These are phyloP conservation scores for Ustilago loliicola DNA, from an alignment of 1,284 basidiomycete genomes.

Conservation along the genomic window DNA sequence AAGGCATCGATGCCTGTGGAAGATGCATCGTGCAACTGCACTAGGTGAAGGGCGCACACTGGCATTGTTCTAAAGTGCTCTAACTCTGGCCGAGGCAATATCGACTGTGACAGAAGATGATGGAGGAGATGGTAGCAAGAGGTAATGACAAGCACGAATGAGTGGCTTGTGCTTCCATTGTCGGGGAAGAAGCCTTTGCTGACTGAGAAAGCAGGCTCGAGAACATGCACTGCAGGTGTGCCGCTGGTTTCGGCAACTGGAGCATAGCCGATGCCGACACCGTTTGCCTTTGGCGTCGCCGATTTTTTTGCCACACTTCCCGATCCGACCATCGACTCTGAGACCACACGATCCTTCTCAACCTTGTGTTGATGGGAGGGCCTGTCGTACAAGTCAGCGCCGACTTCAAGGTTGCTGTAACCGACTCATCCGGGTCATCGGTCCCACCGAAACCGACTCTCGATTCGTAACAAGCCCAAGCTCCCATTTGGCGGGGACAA, in stretches of 20 bases:
- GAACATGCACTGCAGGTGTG: neutral
- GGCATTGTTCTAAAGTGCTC: conserved; percentile 18
- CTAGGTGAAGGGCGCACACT: conserved; percentile 39
- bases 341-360: too few relatives aligned
- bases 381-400: too few relatives aligned
- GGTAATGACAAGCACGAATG: too few relatives aligned
- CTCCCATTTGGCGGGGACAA: neutral
- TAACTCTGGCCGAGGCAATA: neutral
- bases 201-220: neutral
- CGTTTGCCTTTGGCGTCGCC: neutral
- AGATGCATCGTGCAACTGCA: conserved; percentile 29
- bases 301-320: neutral
- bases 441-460: neutral
- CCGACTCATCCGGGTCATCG: too few relatives aligned
- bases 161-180: conserved; percentile 2
- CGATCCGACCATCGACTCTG: conserved; percentile 12
- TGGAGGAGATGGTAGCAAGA: neutral
- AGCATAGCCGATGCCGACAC: conserved; percentile 18
- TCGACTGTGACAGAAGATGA: neutral
- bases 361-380: too few relatives aligned
- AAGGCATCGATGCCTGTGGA: conserved; percentile 20
- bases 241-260: conserved; percentile 8
- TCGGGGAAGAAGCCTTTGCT: neutral
- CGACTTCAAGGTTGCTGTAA: too few relatives aligned
- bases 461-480: neutral